These are phyloP conservation scores for Brassica juncea DNA, from an alignment of 345 rosid genomes.

Conservation along the genomic window DNA sequence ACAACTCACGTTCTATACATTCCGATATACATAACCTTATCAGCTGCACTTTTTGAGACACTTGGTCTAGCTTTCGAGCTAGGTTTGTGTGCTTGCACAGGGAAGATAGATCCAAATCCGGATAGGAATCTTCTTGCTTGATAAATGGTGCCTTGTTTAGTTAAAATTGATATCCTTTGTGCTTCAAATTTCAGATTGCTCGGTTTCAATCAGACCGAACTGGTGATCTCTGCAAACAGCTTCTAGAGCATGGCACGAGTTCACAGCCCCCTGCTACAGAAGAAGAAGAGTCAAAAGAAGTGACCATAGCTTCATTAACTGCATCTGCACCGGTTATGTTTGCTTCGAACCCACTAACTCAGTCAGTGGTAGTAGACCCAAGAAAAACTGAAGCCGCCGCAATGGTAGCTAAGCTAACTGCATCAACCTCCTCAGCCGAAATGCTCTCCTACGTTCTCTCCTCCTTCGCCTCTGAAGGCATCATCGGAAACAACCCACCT, in stretches of 20 bases:
- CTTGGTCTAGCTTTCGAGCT: slow-evolving; percentile 2
- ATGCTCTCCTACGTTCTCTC: slow-evolving; percentile 94
- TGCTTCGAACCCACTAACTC: slow-evolving; percentile 48
- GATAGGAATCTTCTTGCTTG: neutral
- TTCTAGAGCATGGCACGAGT: slow-evolving; percentile 41
- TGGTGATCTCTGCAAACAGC: slow-evolving; percentile 50
- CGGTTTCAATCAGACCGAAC: slow-evolving; percentile 59
- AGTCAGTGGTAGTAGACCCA: slow-evolving; percentile 54
- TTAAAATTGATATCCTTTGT: neutral
- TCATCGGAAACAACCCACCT: slow-evolving; percentile 47
- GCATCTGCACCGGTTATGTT: slow-evolving; percentile 62
- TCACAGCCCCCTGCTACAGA: slow-evolving; percentile 38
- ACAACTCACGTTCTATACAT: neutral
- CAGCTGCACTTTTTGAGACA: neutral
- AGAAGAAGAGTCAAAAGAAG: slow-evolving; percentile 55
- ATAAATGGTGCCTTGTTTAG: neutral
- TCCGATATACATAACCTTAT: neutral
- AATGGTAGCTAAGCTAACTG: slow-evolving; percentile 84
- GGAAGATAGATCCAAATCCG: neutral
- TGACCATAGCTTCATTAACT: slow-evolving; percentile 20
- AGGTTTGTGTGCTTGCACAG: neutral
- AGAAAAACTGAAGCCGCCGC: slow-evolving; percentile 83
- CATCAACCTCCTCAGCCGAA: slow-evolving; percentile 86
- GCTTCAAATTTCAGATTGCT: slow-evolving; percentile 47
- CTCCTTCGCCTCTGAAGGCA: slow-evolving; percentile 85